Conservation (phyloP, 768 basidiomycete genomes). For the Xanthoconium stramineum region DNA sequence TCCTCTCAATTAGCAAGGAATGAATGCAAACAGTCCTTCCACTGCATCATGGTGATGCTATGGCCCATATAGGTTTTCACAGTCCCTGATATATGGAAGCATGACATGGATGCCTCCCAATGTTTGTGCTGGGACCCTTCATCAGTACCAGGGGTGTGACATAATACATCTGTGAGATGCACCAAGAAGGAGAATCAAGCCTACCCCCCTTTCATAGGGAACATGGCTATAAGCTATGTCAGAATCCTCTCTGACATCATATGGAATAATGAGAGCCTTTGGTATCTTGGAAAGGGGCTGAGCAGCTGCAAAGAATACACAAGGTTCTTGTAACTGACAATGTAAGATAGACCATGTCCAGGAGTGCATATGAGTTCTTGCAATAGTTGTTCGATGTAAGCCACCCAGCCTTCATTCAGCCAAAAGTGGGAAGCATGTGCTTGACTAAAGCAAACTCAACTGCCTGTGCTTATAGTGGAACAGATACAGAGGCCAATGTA, state of each 20-base stretch:
- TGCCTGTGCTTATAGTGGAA: no score
- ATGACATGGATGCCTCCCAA: conserved; percentile 56
- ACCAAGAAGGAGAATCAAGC: conserved; percentile 80
- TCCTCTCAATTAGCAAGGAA: conserved; percentile 45
- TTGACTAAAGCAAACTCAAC: conserved; percentile 38
- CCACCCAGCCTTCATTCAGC: conserved; percentile 87
- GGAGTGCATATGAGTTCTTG: conserved; percentile 66
- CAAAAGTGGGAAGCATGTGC: conserved; percentile 39
- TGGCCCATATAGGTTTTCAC: conserved; percentile 51
- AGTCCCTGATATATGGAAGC: conserved; percentile 28
- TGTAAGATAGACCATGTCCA: conserved; percentile 75
- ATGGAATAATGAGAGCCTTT: conserved; percentile 30
- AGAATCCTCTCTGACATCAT: conserved; percentile 68
- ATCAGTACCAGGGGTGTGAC: not conserved
- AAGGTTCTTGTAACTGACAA: conserved; percentile 71
- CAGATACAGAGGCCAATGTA: conserved; percentile 44
- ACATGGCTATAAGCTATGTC: conserved; percentile 74
- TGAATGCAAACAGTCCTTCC: conserved; percentile 53
- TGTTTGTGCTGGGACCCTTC: conserved; percentile 37
- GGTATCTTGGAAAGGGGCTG: conserved; percentile 55
- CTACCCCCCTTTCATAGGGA: conserved; percentile 89
- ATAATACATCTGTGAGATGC: not conserved
- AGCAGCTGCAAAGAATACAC: conserved; percentile 64
- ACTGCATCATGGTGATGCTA: conserved; percentile 55
- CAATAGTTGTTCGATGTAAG: conserved; percentile 85